These are phyloP conservation scores for Kalmusia sp. DNA, from an alignment of 2,329 filamentous ascomycete species.

Conservation along the genomic window DNA sequence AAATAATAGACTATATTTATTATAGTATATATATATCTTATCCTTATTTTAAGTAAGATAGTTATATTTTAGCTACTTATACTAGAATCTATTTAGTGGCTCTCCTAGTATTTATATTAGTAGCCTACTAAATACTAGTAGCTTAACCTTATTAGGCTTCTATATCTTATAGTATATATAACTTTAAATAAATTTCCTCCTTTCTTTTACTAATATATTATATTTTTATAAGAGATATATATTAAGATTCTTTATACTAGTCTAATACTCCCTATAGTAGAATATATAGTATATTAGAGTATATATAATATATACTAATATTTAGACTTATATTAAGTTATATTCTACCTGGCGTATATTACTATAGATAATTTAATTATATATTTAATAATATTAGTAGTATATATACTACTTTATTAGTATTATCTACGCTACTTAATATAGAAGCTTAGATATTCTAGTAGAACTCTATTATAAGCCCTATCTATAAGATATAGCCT, in stretches of 20 bases:
- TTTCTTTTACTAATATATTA: background rate
- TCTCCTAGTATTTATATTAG: background rate
- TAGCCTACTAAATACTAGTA: background rate
- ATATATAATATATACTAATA: background rate
- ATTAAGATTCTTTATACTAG: background rate
- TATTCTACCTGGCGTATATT: background rate
- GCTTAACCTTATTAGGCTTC: background rate
- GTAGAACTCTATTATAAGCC: too few species aligned
- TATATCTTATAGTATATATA: background rate
- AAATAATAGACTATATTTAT: background rate
- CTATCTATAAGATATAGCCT: too few species aligned
- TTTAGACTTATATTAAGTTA: background rate
- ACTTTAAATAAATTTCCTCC: background rate
- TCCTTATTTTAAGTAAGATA: background rate
- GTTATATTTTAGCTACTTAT: background rate
- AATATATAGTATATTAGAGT: background rate
- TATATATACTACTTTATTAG: too few species aligned
- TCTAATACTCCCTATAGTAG: background rate
- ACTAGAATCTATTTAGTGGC: background rate
- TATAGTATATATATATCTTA: background rate
- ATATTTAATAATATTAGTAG: too few species aligned
- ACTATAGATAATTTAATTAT: too few species aligned
- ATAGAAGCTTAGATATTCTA: too few species aligned
- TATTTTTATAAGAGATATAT: background rate
- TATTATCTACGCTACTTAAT: too few species aligned